A percentile compares a stretch with the other conserved stretches of the same genome.
These are phyloP conservation scores for Lodderomyces pseudojiufengensis DNA, from an alignment of 1,139 yeast species.

Conservation along the genomic window DNA sequence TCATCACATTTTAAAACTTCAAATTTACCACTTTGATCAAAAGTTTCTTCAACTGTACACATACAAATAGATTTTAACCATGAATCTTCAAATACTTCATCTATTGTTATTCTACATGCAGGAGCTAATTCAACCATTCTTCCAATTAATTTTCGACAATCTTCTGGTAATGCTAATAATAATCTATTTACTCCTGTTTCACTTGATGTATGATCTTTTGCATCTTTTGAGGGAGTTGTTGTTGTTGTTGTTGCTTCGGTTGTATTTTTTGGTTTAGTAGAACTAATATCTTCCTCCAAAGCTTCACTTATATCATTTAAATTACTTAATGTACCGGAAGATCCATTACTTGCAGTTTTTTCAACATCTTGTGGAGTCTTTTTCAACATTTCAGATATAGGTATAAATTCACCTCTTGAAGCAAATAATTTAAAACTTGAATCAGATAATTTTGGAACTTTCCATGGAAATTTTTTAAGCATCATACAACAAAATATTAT, in stretches of 20 bases:
- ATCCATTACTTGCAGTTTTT: conserved; percentile 7
- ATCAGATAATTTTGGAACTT: conserved; percentile 85
- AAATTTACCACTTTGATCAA: conserved; percentile 28
- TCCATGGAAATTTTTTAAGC: conserved; percentile 93
- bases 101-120: conserved; percentile 80
- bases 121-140: conserved; percentile 81
- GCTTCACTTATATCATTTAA: conserved; percentile 35
- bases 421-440: conserved; percentile 72
- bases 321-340: conserved; percentile 15
- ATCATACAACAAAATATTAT: conserved; percentile 94
- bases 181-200: conserved; percentile 70
- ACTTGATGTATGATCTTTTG: conserved; percentile 50
- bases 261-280: neutral
- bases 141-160: conserved; percentile 60
- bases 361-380: conserved; percentile 31
- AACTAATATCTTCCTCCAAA: conserved; percentile 15
- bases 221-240: conserved; percentile 14
- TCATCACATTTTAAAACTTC: conserved; percentile 43
- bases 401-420: conserved; percentile 43
- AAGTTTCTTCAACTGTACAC: conserved; percentile 58
- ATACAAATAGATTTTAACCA: conserved; percentile 67
- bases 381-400: conserved; percentile 39
- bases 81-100: conserved; percentile 73
- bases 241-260: neutral
- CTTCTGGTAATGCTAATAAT: conserved; percentile 65